Conservation (phyloP, 306 rosid species). For the Lathyrus oleraceus region DNA sequence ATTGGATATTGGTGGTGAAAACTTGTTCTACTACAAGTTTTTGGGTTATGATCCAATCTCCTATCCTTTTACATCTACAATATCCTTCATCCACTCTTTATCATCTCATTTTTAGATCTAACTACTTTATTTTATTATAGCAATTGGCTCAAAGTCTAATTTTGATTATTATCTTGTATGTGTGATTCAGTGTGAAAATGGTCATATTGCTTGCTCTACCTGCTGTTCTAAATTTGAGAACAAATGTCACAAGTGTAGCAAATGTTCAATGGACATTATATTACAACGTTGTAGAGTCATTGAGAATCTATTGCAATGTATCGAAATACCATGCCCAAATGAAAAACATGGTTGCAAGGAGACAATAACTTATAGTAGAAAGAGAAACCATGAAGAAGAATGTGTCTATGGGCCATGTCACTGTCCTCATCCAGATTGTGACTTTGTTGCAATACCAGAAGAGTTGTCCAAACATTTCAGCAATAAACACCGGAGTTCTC, state of each 20-base stretch:
- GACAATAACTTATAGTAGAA: background rate
- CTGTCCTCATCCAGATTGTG: background rate
- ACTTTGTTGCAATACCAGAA: background rate
- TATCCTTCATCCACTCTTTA: too few species aligned
- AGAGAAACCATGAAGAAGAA: background rate
- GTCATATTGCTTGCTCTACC: slow-evolving; percentile 62
- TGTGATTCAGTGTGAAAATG: slow-evolving; percentile 66
- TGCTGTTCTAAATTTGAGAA: slow-evolving; percentile 45
- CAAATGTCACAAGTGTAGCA: slow-evolving; percentile 45
- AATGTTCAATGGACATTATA: slow-evolving; percentile 52
- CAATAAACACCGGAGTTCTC: background rate
- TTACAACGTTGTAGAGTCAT: slow-evolving; percentile 56
- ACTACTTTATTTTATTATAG: background rate
- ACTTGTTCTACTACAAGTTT: too few species aligned
- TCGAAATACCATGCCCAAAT: slow-evolving; percentile 35
- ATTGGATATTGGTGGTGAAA: too few species aligned
- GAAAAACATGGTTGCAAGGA: background rate
- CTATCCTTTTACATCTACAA: too few species aligned
- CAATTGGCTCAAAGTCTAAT: background rate
- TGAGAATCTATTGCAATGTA: slow-evolving; percentile 58
- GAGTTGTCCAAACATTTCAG: background rate
- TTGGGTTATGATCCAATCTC: too few species aligned
- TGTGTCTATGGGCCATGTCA: background rate
- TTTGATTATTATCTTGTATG: background rate
- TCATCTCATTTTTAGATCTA: background rate